Base-by-base conservation (phyloP, 331 rosid genomes). In the Saraca asoca region DNA sequence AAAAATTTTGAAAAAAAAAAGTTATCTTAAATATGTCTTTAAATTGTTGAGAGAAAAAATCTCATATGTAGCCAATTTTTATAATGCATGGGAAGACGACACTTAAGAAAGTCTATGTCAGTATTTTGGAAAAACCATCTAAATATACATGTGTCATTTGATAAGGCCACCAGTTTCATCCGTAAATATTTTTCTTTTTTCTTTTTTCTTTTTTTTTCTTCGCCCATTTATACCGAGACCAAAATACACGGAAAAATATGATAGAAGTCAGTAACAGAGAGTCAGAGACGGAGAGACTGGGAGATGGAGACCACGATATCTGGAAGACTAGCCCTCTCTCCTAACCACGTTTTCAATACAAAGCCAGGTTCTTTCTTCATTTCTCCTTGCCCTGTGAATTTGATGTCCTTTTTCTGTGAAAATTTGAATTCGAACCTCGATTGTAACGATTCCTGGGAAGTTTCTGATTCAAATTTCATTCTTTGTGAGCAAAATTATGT, bases 301-400 rank as follows among this genome's bases (percentile, higher is more conserved):
- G 64, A 51, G 69, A 90, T 90, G 96, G 85, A 87, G 81, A 85
- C 76, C 78, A 88, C 88, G 51, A 80, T 85, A 33, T 79, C 76
- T 14, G 85, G 90, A 76, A 83, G 85, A 73, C 37, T 90, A 7
- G 31, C 81, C 68, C 80, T 85, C 82, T 90, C 96, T 10, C 84
- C 90, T 54, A 83, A 74, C 77, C 80, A 75, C 15, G 74, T 85
- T 80, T 81, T 87, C 83, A 74, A 64, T 61, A 78, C 78, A 7
- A 80, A 66, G 46, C 75, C 91, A 46, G 91, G 95, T 83, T 37
- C 29, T 20, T 43, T 58, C 13, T 56, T 61, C 18, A 6, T 64
- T 53, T 35, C 18, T 0, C 41, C 15, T 44, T 62, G 58, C 29
- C 13, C 37, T 45, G 7, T 12, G 19, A 4, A 13, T 49, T 16